Percentiles rank a stretch among this genome's conserved stretches.
phyloP scores from a whole-genome alignment of 495 filamentous ascomycete genomes.

The Penicillium subrubescens region DNA sequence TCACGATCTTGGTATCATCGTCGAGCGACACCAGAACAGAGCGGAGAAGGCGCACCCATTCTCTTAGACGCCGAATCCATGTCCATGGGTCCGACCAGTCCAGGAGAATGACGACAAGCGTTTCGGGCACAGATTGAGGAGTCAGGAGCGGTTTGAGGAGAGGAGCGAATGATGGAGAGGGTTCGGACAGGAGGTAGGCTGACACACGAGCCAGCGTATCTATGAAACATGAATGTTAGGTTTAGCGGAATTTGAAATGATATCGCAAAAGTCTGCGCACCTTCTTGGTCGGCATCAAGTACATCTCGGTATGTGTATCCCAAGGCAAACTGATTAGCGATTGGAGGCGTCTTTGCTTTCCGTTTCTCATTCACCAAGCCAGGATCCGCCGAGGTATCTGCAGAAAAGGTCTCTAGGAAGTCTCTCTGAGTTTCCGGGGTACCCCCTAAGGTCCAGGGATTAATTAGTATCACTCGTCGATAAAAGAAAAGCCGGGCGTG shows the following conservation, averaged over 20 bases:
- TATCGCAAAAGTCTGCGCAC: constrained; percentile 37
- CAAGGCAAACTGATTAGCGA: constrained; percentile 90
- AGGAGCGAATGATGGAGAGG: constrained; percentile 78
- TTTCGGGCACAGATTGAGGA: constrained; percentile 81
- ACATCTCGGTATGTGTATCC: constrained; percentile 97
- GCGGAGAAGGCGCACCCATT: constrained; percentile 83
- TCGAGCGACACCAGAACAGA: constrained; percentile 74
- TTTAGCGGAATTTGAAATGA: background rate
- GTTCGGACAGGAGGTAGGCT: constrained; percentile 82
- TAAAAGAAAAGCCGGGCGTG: constrained; percentile 9
- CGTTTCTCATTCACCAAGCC: constrained; percentile 59
- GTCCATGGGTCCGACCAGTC: constrained; percentile 94
- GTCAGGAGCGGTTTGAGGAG: constrained; percentile 86
- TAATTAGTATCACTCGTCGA: constrained; percentile 22
- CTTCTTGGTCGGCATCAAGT: constrained; percentile 91
- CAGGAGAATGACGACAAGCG: constrained; percentile 81
- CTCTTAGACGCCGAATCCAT: constrained; percentile 83
- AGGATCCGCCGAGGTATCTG: constrained; percentile 53
- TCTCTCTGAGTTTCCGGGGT: constrained; percentile 86
- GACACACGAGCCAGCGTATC: constrained; percentile 92
- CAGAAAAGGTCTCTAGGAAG: constrained; percentile 80
- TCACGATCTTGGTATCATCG: constrained; percentile 71
- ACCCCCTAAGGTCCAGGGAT: constrained; percentile 60
- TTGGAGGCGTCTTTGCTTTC: constrained; percentile 68
- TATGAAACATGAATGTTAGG: constrained; percentile 29